Evolutionary conservation across 2,329 filamentous ascomycete genomes (phyloP), one percentile per base, ranked within the genome.

Genomic region (Aspergillus quadricinctus): DNA sequence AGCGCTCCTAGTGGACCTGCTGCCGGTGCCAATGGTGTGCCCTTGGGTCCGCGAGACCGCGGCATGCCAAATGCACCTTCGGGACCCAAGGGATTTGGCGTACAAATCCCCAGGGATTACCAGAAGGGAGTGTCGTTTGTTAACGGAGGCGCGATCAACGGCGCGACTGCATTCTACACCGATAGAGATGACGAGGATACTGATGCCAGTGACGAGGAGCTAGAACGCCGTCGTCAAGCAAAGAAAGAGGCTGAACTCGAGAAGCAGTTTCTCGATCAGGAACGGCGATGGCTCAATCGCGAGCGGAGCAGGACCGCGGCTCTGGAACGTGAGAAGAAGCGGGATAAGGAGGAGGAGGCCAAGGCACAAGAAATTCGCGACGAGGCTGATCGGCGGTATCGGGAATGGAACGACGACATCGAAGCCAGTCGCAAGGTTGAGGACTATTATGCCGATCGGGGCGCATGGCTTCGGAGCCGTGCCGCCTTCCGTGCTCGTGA

Each of bases 391-490:
- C 85, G 89, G 65, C 83, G 88, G 55, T 80, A 96, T 11, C 81
- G 81, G 48, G 85, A 88, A n/a, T 97, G 92, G 84, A 88, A 97
- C 64, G 94, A 99, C 65, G 92, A 96, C 64, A 78, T 82, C n/a
- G 92, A 97, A 75, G 82, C 84, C 6, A 80, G 80, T 19, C 82
- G 87, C 25, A 92, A 90, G 73, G 77, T 78, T 3, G 86, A 92
- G 58, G 83, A 89, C 41, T 99, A 97, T 78, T 97, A 97, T 75
- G 82, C 87, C 50, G 93, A 99, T 66, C 89, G 88, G 50, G 88
- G 87, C 43, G 82, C 85, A 23, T 99, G 93, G 92, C 86, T 88
- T 56, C 86, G 92, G 19, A 93, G 92, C 69, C 88, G 94, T 49
- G 85, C 84, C 1, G 78, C 81, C 17, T 90, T 92, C 67, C 83